Conservation (phyloP, 2,329 filamentous ascomycete species). For the Cercospora nicotianae region DNA sequence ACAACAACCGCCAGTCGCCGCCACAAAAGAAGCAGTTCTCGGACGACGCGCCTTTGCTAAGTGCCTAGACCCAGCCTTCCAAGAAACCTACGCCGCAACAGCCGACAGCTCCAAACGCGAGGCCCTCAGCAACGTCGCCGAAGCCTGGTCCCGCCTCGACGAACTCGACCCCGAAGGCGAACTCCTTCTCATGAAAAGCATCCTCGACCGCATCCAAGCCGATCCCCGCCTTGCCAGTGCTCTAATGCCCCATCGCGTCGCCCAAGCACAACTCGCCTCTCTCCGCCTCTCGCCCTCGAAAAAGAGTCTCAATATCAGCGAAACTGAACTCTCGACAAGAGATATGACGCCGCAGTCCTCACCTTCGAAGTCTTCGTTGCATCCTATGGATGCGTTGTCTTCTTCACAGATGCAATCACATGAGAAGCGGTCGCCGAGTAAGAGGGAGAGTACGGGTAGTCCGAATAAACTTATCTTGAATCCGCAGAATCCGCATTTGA, state of each 20-base stretch:
- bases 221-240: conserved; percentile 63
- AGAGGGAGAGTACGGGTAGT: conserved; percentile 25
- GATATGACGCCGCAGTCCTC: conserved; percentile 34
- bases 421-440: conserved; percentile 27
- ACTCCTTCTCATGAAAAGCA: conserved; percentile 76
- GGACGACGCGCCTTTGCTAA: conserved; percentile 80
- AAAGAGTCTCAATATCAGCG: conserved; percentile 24
- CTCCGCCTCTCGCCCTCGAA: conserved; percentile 35
- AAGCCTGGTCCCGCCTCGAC: conserved; percentile 83
- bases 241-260: conserved; percentile 42
- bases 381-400: conserved; percentile 13
- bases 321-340: conserved; percentile 24
- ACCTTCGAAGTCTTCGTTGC: conserved; percentile 29
- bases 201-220: conserved; percentile 70
- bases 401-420: conserved; percentile 2
- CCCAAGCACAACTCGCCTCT: conserved; percentile 40
- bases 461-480: conserved; percentile 70
- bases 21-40: conserved; percentile 75
- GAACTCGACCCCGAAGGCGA: conserved; percentile 86
- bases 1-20: conserved; percentile 31
- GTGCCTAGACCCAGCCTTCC: conserved; percentile 77
- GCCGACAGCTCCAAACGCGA: conserved; percentile 67
- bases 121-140: conserved; percentile 76
- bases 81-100: conserved; percentile 83
- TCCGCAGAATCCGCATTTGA: conserved; percentile 81